Evolutionary conservation across 306 rosid genomes (phyloP).

Genomic region (Begonia masoniana): DNA sequence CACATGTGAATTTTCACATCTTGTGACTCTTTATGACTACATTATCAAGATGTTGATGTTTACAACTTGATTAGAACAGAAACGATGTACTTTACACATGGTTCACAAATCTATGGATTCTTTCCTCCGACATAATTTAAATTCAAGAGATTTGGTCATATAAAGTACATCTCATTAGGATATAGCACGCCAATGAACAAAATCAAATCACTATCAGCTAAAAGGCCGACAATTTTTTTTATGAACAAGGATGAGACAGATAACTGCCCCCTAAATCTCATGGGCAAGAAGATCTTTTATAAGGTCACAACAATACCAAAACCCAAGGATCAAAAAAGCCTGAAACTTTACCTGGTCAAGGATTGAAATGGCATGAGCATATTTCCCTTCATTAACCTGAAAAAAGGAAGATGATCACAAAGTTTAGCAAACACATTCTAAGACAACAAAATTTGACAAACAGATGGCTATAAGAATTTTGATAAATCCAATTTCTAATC

Average conservation of each 20-base stretch:
- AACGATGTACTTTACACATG: slow-evolving; percentile 5
- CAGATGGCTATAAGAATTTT: not conserved
- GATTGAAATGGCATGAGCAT: slow-evolving; percentile 75
- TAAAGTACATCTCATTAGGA: no score
- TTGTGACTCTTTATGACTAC: not conserved
- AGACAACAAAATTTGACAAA: not conserved
- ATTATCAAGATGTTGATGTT: not conserved
- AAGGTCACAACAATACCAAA: no score
- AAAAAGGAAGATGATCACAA: slow-evolving; percentile 8
- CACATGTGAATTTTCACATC: not conserved
- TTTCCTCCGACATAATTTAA: no score
- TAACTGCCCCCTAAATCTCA: no score
- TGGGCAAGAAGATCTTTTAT: no score
- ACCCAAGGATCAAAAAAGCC: slow-evolving; percentile 3
- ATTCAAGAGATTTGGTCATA: no score
- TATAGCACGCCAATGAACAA: no score
- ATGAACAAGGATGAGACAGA: no score
- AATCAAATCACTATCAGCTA: no score
- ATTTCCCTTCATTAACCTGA: slow-evolving; percentile 95
- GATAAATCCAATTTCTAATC: slow-evolving; percentile 7
- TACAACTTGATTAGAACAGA: not conserved
- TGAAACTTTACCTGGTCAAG: slow-evolving; percentile 60
- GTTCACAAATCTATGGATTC: no score
- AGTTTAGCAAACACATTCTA: not conserved
- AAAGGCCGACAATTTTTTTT: no score